Conservation (phyloP, 139 green algal genomes). For the Chlamydomonas sp. region DNA sequence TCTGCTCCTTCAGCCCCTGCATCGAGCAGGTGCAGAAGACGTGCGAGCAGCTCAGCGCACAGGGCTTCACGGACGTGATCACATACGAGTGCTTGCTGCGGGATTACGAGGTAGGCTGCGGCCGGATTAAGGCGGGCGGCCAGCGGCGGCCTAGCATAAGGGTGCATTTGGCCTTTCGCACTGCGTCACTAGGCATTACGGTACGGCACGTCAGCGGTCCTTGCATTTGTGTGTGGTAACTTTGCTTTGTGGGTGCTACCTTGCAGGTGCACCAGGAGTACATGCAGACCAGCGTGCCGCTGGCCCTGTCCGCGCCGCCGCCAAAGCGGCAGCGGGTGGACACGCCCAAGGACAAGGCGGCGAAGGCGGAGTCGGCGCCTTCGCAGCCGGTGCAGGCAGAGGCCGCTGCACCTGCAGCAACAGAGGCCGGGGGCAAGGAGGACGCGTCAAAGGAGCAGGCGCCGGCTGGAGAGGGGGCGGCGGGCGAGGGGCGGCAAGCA, state of each 20-base stretch:
- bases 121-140: not conserved
- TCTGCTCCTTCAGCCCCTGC: conserved; percentile 98
- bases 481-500: not conserved
- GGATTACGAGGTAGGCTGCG: conserved; percentile 74
- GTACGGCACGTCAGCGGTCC: too few relatives aligned
- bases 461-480: not conserved
- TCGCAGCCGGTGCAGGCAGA: not conserved
- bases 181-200: too few relatives aligned
- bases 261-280: conserved; percentile 9
- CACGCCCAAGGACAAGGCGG: not conserved
- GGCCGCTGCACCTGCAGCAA: not conserved
- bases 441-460: not conserved
- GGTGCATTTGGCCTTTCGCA: too few relatives aligned
- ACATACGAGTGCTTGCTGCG: conserved; percentile 90
- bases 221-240: not conserved
- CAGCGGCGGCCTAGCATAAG: not conserved
- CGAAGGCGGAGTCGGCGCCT: not conserved
- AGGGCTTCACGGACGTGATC: conserved; percentile 77
- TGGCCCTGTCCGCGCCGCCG: not conserved
- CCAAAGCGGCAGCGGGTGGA: not conserved
- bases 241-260: not conserved
- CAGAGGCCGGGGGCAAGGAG: not conserved
- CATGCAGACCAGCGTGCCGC: not conserved
- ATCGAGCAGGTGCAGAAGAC: conserved; percentile 98
- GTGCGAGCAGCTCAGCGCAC: conserved; percentile 63